These are phyloP conservation scores for Penicillium silybi DNA, from an alignment of 495 filamentous ascomycete genomes.

Conservation along the genomic window DNA sequence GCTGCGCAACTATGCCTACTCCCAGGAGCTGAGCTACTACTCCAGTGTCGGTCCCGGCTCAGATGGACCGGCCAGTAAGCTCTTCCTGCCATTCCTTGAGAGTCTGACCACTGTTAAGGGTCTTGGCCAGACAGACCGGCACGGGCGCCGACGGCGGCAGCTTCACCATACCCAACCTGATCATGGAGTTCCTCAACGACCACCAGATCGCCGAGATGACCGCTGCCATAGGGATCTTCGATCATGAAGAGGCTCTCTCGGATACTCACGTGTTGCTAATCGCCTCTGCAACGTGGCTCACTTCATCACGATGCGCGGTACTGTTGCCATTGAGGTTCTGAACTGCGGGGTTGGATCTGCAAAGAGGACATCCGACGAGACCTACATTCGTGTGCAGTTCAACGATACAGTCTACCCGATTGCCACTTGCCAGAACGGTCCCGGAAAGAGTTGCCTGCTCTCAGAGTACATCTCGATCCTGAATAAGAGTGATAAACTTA, in stretches of 20 bases:
- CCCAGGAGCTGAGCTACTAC: conserved; percentile 57
- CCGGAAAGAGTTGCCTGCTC: conserved; percentile 42
- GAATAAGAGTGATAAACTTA: conserved; percentile 24
- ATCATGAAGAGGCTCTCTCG: conserved; percentile 39
- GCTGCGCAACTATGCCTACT: conserved; percentile 53
- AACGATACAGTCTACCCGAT: conserved; percentile 55
- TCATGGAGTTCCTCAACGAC: conserved; percentile 55
- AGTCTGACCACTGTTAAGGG: conserved; percentile 47
- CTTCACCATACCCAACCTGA: conserved; percentile 43
- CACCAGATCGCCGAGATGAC: conserved; percentile 56
- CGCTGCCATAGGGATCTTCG: conserved; percentile 51
- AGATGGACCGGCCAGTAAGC: conserved; percentile 39
- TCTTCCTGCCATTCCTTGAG: conserved; percentile 47
- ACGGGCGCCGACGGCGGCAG: conserved; percentile 32
- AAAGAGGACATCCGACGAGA: conserved; percentile 13
- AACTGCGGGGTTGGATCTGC: conserved; percentile 26
- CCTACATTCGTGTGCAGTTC: conserved; percentile 45
- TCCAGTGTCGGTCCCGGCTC: conserved; percentile 53
- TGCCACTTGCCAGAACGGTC: conserved; percentile 41
- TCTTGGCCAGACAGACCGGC: conserved; percentile 37
- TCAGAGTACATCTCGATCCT: conserved; percentile 44
- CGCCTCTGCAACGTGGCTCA: conserved; percentile 23
- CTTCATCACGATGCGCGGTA: conserved; percentile 54
- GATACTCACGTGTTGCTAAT: conserved; percentile 27
- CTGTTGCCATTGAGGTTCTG: conserved; percentile 50